Conservation (phyloP, 257 asterid species). For the Gynochthodes officinalis region DNA sequence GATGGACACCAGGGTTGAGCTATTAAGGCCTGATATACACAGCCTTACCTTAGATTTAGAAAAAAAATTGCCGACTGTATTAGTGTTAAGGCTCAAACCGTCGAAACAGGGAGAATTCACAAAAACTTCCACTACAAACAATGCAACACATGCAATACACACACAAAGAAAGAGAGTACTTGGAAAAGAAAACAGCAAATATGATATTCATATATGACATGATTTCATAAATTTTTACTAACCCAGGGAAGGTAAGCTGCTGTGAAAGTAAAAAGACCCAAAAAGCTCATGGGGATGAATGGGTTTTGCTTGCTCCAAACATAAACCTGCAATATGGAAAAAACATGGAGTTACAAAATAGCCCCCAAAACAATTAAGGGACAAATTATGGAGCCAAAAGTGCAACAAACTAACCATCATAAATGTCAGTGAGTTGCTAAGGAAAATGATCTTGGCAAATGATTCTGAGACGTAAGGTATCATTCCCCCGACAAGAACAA, state of each 20-base stretch:
- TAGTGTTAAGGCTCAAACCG: background rate
- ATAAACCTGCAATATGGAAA: slow-evolving; percentile 58
- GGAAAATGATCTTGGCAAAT: slow-evolving; percentile 89
- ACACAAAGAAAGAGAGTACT: background rate
- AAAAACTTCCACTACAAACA: background rate
- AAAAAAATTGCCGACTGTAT: background rate
- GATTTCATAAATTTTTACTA: slow-evolving; percentile 22
- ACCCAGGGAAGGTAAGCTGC: slow-evolving; percentile 99
- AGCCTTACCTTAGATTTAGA: too few relatives aligned
- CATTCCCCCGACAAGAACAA: slow-evolving; percentile 94
- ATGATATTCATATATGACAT: background rate
- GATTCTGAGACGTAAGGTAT: slow-evolving; percentile 93
- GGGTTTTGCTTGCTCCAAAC: slow-evolving; percentile 99
- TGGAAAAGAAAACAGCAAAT: background rate
- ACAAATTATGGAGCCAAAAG: background rate
- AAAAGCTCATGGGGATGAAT: slow-evolving; percentile 93
- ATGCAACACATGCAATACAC: background rate
- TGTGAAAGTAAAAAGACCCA: slow-evolving; percentile 96
- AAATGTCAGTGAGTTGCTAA: slow-evolving; percentile 97
- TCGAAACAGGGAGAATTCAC: background rate
- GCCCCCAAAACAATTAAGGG: slow-evolving; percentile 4
- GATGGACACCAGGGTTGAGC: too few relatives aligned
- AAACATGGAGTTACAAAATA: slow-evolving; percentile 1
- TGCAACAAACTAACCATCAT: slow-evolving; percentile 76
- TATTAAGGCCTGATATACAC: too few relatives aligned